A percentile compares a stretch with the other conserved stretches of the same genome.
phyloP scores from a whole-genome alignment of 441 rosid genomes.

The Populus hybrid region DNA sequence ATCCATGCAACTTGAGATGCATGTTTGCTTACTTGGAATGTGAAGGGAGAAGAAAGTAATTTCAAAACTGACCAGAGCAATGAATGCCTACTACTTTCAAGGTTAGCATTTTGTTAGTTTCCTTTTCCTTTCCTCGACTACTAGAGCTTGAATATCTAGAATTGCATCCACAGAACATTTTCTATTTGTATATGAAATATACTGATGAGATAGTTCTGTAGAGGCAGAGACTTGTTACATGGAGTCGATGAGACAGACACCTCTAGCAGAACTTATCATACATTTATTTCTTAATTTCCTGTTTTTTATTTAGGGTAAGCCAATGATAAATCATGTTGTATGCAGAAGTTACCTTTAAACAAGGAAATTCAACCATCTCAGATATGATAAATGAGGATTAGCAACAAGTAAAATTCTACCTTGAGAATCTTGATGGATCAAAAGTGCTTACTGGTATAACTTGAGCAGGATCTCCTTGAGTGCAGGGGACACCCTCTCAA shows the following conservation, averaged over 20 bases:
- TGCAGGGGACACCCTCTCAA: conserved; percentile 68
- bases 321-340: background rate
- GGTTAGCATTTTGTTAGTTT: background rate
- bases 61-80: background rate
- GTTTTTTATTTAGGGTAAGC: background rate
- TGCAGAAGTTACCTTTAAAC: background rate
- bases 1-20: background rate
- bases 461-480: conserved; percentile 60
- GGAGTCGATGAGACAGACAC: background rate
- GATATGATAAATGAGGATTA: background rate
- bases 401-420: background rate
- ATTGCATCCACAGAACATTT: background rate
- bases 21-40: background rate
- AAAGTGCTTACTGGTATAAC: conserved; percentile 43
- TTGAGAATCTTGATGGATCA: background rate
- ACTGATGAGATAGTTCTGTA: background rate
- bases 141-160: background rate
- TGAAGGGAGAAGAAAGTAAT: conserved; percentile 2
- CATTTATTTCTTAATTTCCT: background rate
- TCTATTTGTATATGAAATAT: too few species aligned
- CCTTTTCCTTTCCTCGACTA: background rate
- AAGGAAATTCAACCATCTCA: background rate
- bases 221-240: background rate
- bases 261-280: background rate
- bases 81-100: background rate